A percentile compares a stretch with the other conserved stretches of the same genome.
These are phyloP conservation scores for Penicillium mononematosum DNA, from an alignment of 495 filamentous ascomycete species.

Conservation along the genomic window DNA sequence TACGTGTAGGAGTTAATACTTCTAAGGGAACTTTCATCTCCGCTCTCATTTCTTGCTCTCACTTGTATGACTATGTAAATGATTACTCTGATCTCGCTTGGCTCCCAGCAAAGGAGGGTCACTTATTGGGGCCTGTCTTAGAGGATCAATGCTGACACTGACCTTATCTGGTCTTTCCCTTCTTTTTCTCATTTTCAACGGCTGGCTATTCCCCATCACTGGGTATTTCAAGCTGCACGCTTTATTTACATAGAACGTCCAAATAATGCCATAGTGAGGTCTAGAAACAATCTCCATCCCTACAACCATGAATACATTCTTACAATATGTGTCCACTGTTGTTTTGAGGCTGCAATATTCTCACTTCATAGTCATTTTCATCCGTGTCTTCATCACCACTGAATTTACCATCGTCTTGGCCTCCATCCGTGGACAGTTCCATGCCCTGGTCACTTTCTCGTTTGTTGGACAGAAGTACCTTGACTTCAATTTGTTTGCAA, in stretches of 20 bases:
- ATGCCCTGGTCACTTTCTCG: neutral
- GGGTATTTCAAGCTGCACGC: neutral
- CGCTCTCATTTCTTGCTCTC: neutral
- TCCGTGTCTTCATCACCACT: neutral
- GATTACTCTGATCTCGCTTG: neutral
- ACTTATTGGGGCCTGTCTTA: neutral
- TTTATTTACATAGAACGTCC: neutral
- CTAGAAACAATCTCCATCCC: neutral
- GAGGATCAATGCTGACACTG: neutral
- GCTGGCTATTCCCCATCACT: neutral
- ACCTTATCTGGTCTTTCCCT: neutral
- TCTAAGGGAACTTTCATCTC: neutral
- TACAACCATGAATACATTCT: neutral
- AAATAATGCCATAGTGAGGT: neutral
- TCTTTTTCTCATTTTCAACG: neutral
- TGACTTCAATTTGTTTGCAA: neutral
- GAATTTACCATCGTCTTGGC: neutral
- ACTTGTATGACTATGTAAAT: neutral
- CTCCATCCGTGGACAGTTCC: neutral
- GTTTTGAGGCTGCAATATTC: neutral
- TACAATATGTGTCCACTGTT: neutral
- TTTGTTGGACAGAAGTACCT: neutral
- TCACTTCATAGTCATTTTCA: neutral
- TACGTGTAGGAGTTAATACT: neutral
- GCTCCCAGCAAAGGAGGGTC: neutral